Percentiles rank a stretch among this genome's conserved stretches.
These are phyloP conservation scores for Mortierella sp. DNA, from an alignment of 371 early-diverging fungal species.

Conservation along the genomic window DNA sequence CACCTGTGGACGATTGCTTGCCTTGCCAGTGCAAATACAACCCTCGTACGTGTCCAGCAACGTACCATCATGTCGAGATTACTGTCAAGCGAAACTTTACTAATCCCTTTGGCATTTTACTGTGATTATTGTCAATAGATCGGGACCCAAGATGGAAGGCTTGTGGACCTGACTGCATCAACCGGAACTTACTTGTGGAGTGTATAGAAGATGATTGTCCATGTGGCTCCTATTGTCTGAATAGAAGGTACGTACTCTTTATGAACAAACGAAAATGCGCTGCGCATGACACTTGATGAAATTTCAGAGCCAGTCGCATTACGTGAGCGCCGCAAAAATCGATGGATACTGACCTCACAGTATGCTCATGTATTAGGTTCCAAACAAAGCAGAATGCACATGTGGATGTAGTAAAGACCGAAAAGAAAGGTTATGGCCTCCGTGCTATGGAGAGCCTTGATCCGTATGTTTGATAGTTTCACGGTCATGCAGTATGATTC, in stretches of 20 bases:
- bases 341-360: neutral
- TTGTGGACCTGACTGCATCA: slow-evolving; percentile 95
- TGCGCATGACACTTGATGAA: neutral
- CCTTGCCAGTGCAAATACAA: slow-evolving; percentile 87
- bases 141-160: slow-evolving; percentile 68
- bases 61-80: neutral
- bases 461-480: slow-evolving; percentile 60
- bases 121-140: slow-evolving; percentile 9
- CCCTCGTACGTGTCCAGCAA: slow-evolving; percentile 60
- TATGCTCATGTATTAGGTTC: slow-evolving; percentile 67
- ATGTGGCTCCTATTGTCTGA: slow-evolving; percentile 88
- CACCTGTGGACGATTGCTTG: slow-evolving; percentile 80
- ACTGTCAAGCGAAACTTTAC: neutral
- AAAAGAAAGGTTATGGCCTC: slow-evolving; percentile 94
- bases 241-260: slow-evolving; percentile 74
- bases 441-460: slow-evolving; percentile 76
- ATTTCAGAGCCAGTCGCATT: neutral
- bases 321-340: slow-evolving; percentile 12
- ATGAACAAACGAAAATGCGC: neutral
- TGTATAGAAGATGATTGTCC: slow-evolving; percentile 93
- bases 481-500: neutral
- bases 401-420: slow-evolving; percentile 90
- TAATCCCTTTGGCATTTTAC: neutral
- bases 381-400: slow-evolving; percentile 85
- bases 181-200: slow-evolving; percentile 93